phyloP scores from a whole-genome alignment of 352 stramenopile species.

The Halophytophthora batemanensis region DNA sequence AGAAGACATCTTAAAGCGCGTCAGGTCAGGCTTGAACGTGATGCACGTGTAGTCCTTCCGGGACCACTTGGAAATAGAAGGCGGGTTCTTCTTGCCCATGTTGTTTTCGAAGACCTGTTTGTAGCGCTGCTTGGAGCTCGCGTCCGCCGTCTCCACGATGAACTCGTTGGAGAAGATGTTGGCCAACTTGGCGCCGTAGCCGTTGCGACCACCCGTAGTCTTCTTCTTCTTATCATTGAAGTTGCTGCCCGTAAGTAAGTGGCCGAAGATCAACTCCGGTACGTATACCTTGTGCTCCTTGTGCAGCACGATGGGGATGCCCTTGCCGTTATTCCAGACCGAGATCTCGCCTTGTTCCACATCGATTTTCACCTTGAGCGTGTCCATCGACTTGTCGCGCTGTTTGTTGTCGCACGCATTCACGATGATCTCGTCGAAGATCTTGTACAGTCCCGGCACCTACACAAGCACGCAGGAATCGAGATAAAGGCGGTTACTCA shows the following conservation, averaged over 20 bases:
- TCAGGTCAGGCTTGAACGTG: constrained; percentile 95
- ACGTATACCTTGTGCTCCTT: constrained; percentile 97
- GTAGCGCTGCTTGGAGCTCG: constrained; percentile 92
- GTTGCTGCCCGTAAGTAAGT: constrained; percentile 97
- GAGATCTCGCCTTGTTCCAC: constrained; percentile 91
- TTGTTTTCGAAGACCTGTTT: constrained; percentile 90
- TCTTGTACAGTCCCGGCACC: constrained; percentile 96
- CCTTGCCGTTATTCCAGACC: constrained; percentile 97
- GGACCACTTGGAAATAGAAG: constrained; percentile 80
- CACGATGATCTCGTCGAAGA: constrained; percentile 99
- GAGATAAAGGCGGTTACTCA: not conserved
- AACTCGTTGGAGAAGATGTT: constrained; percentile 99
- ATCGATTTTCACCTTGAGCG: constrained; percentile 94
- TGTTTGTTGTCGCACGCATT: constrained; percentile 99
- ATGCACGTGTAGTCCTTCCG: constrained; percentile 95
- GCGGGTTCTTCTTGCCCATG: constrained; percentile 91
- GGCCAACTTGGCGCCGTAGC: constrained; percentile 98
- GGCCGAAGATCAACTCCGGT: constrained; percentile 97
- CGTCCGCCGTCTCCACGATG: constrained; percentile 97
- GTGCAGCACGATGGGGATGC: constrained; percentile 97
- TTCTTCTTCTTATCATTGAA: constrained; percentile 98
- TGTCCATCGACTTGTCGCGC: constrained; percentile 94
- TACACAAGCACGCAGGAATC: constrained; percentile 15
- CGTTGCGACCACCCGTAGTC: constrained; percentile 94
- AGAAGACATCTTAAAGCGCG: constrained; percentile 89